Evolutionary conservation across 345 rosid species (phyloP).

Genomic region (Eucalyptus fibrosa): DNA sequence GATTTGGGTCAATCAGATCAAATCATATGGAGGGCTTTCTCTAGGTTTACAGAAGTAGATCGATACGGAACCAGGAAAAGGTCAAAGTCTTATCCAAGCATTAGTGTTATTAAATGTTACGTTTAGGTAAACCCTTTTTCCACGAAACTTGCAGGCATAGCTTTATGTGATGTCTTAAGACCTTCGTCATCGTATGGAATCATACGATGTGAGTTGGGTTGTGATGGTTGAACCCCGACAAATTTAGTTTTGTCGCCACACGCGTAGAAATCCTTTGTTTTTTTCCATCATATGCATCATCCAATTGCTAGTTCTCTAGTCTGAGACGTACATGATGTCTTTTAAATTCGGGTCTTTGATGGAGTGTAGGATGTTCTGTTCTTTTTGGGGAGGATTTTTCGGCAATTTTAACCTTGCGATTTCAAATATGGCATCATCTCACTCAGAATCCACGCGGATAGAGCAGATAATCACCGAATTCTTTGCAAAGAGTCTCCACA

Average conservation of each 20-base stretch:
- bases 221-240: background rate
- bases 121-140: background rate
- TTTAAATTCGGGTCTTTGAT: background rate
- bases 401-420: background rate
- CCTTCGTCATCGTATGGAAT: background rate
- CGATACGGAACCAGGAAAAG: background rate
- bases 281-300: too few relatives aligned
- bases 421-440: slow-evolving; percentile 5
- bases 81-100: background rate
- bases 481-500: too few relatives aligned
- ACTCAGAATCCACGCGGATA: slow-evolving; percentile 37
- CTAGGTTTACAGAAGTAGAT: background rate
- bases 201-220: background rate
- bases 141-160: background rate
- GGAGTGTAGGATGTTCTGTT: background rate
- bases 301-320: background rate
- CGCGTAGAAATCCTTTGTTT: background rate
- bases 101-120: background rate
- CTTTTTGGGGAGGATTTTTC: background rate
- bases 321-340: background rate
- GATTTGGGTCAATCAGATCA: background rate
- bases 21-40: background rate
- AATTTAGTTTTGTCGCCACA: background rate
- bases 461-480: too few relatives aligned
- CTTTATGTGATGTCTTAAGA: background rate